Evolutionary conservation across 768 basidiomycete species (phyloP).

Genomic region (Lactarius hatsudake): DNA sequence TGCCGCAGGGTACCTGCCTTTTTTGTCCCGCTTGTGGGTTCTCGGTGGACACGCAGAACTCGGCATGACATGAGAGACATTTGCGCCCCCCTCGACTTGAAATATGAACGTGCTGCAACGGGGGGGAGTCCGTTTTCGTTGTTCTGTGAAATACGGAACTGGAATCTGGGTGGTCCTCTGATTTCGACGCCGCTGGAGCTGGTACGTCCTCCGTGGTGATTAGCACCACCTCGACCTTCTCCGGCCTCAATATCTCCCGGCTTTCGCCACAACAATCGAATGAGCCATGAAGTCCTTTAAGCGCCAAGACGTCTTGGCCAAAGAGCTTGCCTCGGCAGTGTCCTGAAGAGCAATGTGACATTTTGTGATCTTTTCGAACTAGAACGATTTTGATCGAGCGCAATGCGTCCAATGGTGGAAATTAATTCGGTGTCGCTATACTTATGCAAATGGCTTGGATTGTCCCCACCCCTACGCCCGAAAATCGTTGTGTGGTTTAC

Average conservation of each 20-base stretch:
- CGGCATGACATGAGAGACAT: background rate
- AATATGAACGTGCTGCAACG: background rate
- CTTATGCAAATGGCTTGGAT: background rate
- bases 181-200: background rate
- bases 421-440: background rate
- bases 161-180: background rate
- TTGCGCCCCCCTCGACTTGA: background rate
- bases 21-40: conserved; percentile 11
- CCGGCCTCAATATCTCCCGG: no score
- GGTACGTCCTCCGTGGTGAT: no score
- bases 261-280: no score
- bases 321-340: background rate
- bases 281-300: background rate
- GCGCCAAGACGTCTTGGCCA: background rate
- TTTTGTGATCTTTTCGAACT: conserved; percentile 10
- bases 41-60: background rate
- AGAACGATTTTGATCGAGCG: conserved; percentile 4
- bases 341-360: conserved; percentile 9
- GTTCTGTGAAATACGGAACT: background rate
- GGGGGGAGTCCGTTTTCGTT: background rate
- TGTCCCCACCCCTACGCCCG: conserved; percentile 14
- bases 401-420: background rate
- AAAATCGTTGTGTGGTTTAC: background rate
- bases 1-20: conserved; percentile 16
- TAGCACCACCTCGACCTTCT: no score